Conservation (phyloP, 192 early-diverging fungal species). For the Spizellomyces sp. region DNA sequence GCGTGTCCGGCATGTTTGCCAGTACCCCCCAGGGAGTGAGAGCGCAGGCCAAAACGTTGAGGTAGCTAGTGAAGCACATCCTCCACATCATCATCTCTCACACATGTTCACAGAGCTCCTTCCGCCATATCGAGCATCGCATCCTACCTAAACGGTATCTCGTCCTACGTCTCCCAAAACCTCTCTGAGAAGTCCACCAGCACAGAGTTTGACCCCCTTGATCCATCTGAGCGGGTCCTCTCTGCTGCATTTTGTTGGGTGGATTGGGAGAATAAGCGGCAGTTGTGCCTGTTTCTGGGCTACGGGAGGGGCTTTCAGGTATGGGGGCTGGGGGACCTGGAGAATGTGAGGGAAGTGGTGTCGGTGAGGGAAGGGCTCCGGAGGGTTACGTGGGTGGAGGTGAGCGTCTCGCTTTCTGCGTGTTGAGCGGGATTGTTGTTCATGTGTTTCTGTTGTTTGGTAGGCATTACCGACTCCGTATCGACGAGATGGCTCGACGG, state of each 20-base stretch:
- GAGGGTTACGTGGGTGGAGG: constrained; percentile 21
- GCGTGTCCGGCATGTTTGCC: constrained; percentile 1
- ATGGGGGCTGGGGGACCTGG: constrained; percentile 69
- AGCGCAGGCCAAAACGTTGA: constrained; percentile 24
- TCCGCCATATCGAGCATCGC: constrained; percentile 63
- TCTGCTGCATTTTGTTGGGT: constrained; percentile 25
- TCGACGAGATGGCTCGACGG: constrained; percentile 11
- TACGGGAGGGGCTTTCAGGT: constrained; percentile 77
- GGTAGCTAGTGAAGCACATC: not conserved
- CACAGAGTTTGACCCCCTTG: not conserved
- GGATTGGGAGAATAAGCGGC: constrained; percentile 25
- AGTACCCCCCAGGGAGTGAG: constrained; percentile 12
- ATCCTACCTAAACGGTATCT: constrained; percentile 62
- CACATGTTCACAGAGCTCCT: constrained; percentile 33
- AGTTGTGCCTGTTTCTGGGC: constrained; percentile 63
- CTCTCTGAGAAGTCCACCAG: constrained; percentile 16
- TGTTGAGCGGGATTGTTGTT: too few relatives aligned
- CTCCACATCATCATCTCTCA: too few relatives aligned
- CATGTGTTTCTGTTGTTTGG: not conserved
- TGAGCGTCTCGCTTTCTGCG: constrained; percentile 17
- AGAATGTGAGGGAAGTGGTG: constrained; percentile 67
- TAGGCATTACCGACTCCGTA: constrained; percentile 36
- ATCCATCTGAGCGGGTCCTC: constrained; percentile 3
- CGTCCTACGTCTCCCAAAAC: constrained; percentile 65
- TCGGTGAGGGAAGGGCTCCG: constrained; percentile 61